A percentile compares a stretch with the other conserved stretches of the same genome.
Conservation (phyloP, 2,329 filamentous ascomycete genomes). For the Podosphaera xanthii region DNA sequence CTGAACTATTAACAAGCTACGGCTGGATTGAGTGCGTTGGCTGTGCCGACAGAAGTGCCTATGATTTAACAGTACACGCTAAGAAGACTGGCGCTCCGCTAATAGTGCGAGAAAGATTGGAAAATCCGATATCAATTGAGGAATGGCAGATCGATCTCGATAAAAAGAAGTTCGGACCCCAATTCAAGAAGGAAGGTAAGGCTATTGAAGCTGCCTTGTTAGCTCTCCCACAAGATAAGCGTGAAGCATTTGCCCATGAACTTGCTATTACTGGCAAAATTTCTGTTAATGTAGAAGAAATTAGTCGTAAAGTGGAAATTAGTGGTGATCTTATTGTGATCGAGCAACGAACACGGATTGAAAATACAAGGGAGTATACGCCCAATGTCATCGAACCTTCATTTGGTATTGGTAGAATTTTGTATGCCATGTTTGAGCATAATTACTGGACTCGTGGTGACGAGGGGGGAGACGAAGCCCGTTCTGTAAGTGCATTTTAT, state of each 20-base stretch:
- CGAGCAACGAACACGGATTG: constrained; percentile 59
- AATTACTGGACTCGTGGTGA: constrained; percentile 68
- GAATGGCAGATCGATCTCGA: constrained; percentile 76
- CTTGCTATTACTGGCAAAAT: constrained; percentile 55
- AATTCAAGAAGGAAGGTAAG: constrained; percentile 88
- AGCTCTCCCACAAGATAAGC: constrained; percentile 46
- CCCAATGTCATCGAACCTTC: constrained; percentile 95
- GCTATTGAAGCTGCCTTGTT: constrained; percentile 60
- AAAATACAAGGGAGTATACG: constrained; percentile 75
- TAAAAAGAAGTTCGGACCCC: constrained; percentile 88
- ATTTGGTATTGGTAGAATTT: constrained; percentile 85
- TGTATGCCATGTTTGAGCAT: constrained; percentile 87
- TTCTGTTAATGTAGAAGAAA: constrained; percentile 45
- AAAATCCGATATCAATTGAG: constrained; percentile 57
- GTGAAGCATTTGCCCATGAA: constrained; percentile 55
- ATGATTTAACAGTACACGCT: constrained; percentile 77
- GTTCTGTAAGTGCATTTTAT: constrained; percentile 43
- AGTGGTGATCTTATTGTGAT: constrained; percentile 60
- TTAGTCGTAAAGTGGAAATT: constrained; percentile 57
- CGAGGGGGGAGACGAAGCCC: constrained; percentile 55
- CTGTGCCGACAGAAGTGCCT: constrained; percentile 86
- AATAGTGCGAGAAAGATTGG: constrained; percentile 59
- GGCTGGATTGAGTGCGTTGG: constrained; percentile 98
- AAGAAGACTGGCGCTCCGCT: constrained; percentile 79
- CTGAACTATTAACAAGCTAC: constrained; percentile 71